Percentiles rank a stretch among this genome's conserved stretches.
phyloP scores from a whole-genome alignment of 2,329 filamentous ascomycete genomes.

The Fusarium pseudoanthophilum region DNA sequence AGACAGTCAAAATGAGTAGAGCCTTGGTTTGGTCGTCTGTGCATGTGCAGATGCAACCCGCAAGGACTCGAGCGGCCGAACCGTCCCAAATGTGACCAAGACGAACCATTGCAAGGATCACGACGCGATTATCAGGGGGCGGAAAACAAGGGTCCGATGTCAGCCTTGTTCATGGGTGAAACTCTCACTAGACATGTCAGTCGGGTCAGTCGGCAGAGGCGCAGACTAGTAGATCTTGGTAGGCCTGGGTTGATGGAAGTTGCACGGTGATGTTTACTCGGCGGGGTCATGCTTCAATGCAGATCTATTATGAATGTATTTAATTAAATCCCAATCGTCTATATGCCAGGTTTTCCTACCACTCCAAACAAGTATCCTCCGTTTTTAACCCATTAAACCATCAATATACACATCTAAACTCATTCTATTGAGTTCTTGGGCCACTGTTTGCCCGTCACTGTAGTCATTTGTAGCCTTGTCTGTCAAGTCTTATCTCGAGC shows the following conservation, averaged over 20 bases:
- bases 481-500: background rate
- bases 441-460: background rate
- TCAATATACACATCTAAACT: background rate
- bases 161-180: background rate
- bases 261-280: background rate
- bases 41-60: too few species aligned
- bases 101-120: background rate
- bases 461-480: background rate
- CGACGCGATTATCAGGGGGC: background rate
- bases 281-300: fast-evolving
- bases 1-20: too few species aligned
- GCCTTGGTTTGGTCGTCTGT: too few species aligned
- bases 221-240: background rate
- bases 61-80: background rate
- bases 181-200: fast-evolving
- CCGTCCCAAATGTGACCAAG: background rate
- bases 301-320: background rate
- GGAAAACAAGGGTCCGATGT: too few species aligned
- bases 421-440: background rate
- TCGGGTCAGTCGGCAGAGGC: background rate
- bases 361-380: background rate
- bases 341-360: background rate
- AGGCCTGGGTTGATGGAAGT: background rate
- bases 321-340: background rate
- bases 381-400: background rate